Conservation (phyloP, 768 basidiomycete genomes). For the Sporobolomyces pararoseus region DNA sequence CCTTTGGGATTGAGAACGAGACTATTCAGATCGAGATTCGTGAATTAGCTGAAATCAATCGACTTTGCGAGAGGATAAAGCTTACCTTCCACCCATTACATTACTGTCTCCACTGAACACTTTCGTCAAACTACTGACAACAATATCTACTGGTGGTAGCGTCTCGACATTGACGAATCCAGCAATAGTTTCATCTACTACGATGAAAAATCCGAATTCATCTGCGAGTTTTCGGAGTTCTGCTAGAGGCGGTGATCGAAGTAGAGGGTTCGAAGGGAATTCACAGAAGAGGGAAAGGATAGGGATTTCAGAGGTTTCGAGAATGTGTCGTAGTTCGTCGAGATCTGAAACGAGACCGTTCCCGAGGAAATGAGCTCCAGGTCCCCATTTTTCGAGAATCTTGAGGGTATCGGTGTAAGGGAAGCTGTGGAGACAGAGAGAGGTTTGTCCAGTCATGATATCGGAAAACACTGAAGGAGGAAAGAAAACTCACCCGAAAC, state of each 20-base stretch:
- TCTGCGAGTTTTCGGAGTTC: slow-evolving; percentile 75
- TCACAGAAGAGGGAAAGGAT: slow-evolving; percentile 82
- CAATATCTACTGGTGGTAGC: slow-evolving; percentile 76
- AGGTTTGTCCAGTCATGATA: not conserved
- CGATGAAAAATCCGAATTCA: slow-evolving; percentile 77
- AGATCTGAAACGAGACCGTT: slow-evolving; percentile 72
- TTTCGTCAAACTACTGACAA: slow-evolving; percentile 87
- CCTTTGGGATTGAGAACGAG: slow-evolving; percentile 79
- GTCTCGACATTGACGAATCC: slow-evolving; percentile 92
- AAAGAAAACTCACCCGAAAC: slow-evolving; percentile 72
- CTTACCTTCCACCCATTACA: slow-evolving; percentile 95
- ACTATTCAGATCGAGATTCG: slow-evolving; percentile 53
- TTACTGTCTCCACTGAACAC: slow-evolving; percentile 91
- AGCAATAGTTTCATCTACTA: slow-evolving; percentile 91
- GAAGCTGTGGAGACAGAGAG: slow-evolving; percentile 63
- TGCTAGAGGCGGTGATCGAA: slow-evolving; percentile 75
- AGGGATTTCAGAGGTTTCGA: slow-evolving; percentile 58
- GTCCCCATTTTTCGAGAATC: slow-evolving; percentile 91
- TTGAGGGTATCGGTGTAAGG: slow-evolving; percentile 94
- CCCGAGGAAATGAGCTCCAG: slow-evolving; percentile 84
- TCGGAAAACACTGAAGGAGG: too few species aligned
- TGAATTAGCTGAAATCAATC: not conserved
- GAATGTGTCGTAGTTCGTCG: slow-evolving; percentile 63
- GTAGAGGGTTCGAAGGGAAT: slow-evolving; percentile 90
- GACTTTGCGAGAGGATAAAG: not conserved